A percentile compares a stretch with the other conserved stretches of the same genome.
phyloP scores from a whole-genome alignment of 768 basidiomycete species.

The Nidularia pulvinata region DNA sequence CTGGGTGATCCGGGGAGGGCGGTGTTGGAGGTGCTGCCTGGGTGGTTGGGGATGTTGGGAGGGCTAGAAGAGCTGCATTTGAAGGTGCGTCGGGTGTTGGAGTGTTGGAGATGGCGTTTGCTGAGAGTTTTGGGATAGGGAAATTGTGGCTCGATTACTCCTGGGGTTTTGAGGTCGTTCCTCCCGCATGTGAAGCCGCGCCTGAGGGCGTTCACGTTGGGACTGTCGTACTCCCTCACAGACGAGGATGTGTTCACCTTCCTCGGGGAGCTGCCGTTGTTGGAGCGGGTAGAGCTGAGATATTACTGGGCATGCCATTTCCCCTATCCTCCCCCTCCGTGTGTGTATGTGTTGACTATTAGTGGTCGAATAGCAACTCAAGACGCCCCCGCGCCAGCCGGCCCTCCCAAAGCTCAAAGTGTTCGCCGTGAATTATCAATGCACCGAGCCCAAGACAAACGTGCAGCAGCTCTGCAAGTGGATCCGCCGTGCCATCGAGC shows the following conservation, averaged over 20 bases:
- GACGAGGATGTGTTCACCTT: constrained; percentile 52
- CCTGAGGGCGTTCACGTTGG: constrained; percentile 40
- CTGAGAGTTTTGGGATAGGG: constrained; percentile 25
- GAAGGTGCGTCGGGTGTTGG: constrained; percentile 24
- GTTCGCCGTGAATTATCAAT: constrained; percentile 19
- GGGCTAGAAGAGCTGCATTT: constrained; percentile 38
- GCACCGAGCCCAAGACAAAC: constrained; percentile 13
- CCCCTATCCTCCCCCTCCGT: neutral
- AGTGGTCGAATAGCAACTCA: constrained; percentile 36
- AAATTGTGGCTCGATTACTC: constrained; percentile 66
- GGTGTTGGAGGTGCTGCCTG: constrained; percentile 38
- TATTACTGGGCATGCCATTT: constrained; percentile 51
- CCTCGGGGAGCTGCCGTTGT: constrained; percentile 32
- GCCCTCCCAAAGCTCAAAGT: constrained; percentile 13
- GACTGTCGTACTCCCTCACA: constrained; percentile 59
- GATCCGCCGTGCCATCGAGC: constrained; percentile 31
- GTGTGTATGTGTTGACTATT: neutral
- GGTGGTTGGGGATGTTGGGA: constrained; percentile 36
- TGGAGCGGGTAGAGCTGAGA: constrained; percentile 38
- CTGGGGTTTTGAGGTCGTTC: constrained; percentile 50
- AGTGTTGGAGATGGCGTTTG: neutral
- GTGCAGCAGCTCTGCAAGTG: constrained; percentile 33
- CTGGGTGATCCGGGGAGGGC: constrained; percentile 34
- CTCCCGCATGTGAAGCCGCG: constrained; percentile 29
- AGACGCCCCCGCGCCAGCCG: constrained; percentile 17